These are phyloP conservation scores for Trichocladium uniseriatum DNA, from an alignment of 495 filamentous ascomycete species.

Conservation along the genomic window DNA sequence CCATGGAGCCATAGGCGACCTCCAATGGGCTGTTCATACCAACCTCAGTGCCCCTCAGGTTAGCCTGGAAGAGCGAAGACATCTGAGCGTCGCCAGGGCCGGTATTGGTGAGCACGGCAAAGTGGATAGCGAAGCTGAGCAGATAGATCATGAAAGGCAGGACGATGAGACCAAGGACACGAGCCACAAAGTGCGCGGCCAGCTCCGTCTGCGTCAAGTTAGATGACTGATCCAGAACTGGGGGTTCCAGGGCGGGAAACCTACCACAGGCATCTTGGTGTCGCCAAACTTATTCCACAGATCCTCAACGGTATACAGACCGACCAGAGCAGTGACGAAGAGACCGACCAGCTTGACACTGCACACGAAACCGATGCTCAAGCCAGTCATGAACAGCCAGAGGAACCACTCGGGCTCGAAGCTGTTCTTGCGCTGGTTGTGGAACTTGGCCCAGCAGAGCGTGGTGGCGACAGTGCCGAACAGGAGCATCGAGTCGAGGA, in stretches of 20 bases:
- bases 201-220: constrained; percentile 47
- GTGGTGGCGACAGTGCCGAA: constrained; percentile 97
- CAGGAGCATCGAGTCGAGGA: constrained; percentile 94
- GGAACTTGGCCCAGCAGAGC: constrained; percentile 93
- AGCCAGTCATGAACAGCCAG: constrained; percentile 83
- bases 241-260: constrained; percentile 6
- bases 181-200: constrained; percentile 66
- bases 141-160: constrained; percentile 84
- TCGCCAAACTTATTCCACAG: constrained; percentile 98
- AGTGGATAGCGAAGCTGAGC: constrained; percentile 90
- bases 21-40: constrained; percentile 90
- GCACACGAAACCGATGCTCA: constrained; percentile 94
- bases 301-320: constrained; percentile 92
- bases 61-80: constrained; percentile 98
- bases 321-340: constrained; percentile 89
- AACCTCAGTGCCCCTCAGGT: constrained; percentile 85
- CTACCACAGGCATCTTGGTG: constrained; percentile 73
- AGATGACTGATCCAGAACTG: neutral
- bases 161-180: constrained; percentile 78
- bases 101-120: constrained; percentile 84
- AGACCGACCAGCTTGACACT: constrained; percentile 97
- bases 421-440: constrained; percentile 68
- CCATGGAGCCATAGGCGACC: constrained; percentile 77
- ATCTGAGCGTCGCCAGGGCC: constrained; percentile 97
- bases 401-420: constrained; percentile 85